Percentiles rank a stretch among this genome's conserved stretches.
These are phyloP conservation scores for Dryas alaskensis DNA, from an alignment of 306 rosid species.

Conservation along the genomic window DNA sequence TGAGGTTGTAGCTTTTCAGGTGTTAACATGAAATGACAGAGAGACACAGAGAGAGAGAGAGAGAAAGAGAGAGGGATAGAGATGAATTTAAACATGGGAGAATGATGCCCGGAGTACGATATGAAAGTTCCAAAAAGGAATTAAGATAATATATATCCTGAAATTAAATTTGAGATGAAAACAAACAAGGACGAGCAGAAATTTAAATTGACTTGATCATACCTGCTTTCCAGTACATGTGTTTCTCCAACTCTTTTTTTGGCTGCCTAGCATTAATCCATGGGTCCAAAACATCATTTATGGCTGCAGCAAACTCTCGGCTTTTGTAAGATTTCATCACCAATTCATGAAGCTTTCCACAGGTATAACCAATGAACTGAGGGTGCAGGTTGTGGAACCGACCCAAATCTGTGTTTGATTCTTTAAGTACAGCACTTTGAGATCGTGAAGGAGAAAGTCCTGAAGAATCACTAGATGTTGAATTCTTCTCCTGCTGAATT, in stretches of 20 bases:
- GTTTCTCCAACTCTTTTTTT: conserved; percentile 86
- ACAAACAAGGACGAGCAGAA: conserved; percentile 5
- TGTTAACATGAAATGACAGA: no score
- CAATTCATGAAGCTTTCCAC: conserved; percentile 90
- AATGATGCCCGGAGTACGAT: neutral
- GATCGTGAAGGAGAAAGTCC: conserved; percentile 33
- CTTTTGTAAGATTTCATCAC: conserved; percentile 92
- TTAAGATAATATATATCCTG: neutral
- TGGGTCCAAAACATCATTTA: conserved; percentile 94
- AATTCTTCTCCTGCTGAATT: conserved; percentile 40
- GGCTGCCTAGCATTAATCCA: conserved; percentile 97
- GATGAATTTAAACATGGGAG: neutral
- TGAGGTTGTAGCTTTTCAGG: no score
- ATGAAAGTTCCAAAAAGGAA: neutral
- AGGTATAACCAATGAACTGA: conserved; percentile 83
- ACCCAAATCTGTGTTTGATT: conserved; percentile 24
- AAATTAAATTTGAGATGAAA: conserved; percentile 4
- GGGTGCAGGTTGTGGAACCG: conserved; percentile 61
- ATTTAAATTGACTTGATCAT: conserved; percentile 19
- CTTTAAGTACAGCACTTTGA: conserved; percentile 32
- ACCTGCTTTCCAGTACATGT: conserved; percentile 84
- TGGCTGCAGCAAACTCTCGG: conserved; percentile 93
- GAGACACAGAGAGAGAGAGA: neutral
- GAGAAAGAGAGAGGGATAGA: neutral
- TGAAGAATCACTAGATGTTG: conserved; percentile 40